Evolutionary conservation across 257 asterid genomes (phyloP).

Genomic region (Oldenlandia corymbosa): DNA sequence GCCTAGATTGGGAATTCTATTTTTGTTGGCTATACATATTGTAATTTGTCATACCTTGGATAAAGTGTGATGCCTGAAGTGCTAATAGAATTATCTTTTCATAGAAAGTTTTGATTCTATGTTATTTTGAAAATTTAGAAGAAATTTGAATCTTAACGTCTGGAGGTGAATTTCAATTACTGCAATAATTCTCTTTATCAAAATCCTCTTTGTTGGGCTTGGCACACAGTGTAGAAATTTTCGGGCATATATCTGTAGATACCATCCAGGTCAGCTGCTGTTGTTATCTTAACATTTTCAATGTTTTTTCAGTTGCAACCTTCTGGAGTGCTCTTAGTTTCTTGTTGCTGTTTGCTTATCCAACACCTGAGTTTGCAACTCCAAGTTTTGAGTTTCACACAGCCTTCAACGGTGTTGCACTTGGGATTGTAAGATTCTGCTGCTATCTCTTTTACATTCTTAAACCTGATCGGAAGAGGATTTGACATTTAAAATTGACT

Average conservation of each 20-base stretch:
- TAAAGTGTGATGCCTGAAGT: background rate
- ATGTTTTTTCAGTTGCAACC: conserved; percentile 60
- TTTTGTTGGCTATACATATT: background rate
- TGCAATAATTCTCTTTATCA: background rate
- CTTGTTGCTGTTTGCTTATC: conserved; percentile 91
- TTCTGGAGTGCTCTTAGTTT: conserved; percentile 83
- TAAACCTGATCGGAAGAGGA: background rate
- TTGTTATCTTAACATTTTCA: background rate
- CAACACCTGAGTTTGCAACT: conserved; percentile 84
- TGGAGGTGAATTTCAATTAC: background rate
- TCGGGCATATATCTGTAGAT: background rate
- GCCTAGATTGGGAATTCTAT: background rate
- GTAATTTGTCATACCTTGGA: background rate
- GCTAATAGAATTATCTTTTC: background rate
- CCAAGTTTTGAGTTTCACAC: conserved; percentile 95
- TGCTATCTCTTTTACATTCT: conserved; percentile 1
- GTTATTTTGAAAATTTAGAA: background rate
- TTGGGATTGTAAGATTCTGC: conserved; percentile 77
- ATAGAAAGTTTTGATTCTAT: background rate
- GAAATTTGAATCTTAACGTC: background rate
- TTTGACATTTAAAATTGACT: background rate
- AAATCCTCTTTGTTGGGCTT: background rate
- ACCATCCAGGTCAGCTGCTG: background rate
- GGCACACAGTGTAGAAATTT: background rate
- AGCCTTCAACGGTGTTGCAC: conserved; percentile 82